Evolutionary conservation across 495 filamentous ascomycete species (phyloP).

Genomic region (Podospora fimiseda): DNA sequence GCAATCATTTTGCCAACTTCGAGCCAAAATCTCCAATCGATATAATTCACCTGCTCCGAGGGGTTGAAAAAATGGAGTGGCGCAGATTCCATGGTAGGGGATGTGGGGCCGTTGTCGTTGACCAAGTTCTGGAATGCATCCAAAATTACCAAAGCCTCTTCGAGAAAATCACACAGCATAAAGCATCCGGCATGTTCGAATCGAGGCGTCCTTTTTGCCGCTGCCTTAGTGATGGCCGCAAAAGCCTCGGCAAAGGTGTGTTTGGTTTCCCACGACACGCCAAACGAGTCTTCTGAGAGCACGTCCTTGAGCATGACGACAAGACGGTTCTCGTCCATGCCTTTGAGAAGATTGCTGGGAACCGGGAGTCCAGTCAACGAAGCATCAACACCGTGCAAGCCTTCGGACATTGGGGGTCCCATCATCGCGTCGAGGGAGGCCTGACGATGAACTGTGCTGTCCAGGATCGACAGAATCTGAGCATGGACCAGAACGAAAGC

Average conservation of each 20-base stretch:
- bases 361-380: conserved; percentile 50
- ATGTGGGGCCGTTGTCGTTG: conserved; percentile 31
- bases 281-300: conserved; percentile 59
- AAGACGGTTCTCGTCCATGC: conserved; percentile 88
- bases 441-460: conserved; percentile 76
- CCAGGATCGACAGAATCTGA: conserved; percentile 74
- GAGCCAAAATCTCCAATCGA: conserved; percentile 90
- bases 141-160: conserved; percentile 55
- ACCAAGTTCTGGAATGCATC: conserved; percentile 39
- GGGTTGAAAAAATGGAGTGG: conserved; percentile 6
- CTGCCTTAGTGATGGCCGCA: conserved; percentile 62
- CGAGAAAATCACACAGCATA: conserved; percentile 84
- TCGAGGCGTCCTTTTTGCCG: conserved; percentile 67
- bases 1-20: conserved; percentile 77
- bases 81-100: conserved; percentile 12
- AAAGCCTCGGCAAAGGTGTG: conserved; percentile 76
- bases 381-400: conserved; percentile 66
- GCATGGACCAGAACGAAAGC: conserved; percentile 79
- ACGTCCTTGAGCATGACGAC: conserved; percentile 84
- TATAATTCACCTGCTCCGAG: conserved; percentile 21
- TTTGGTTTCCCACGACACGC: conserved; percentile 44
- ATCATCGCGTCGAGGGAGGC: conserved; percentile 46
- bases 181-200: conserved; percentile 90
- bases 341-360: conserved; percentile 60
- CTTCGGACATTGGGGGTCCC: conserved; percentile 67